Conservation (phyloP, 768 basidiomycete genomes). For the Dendrothele bispora region DNA sequence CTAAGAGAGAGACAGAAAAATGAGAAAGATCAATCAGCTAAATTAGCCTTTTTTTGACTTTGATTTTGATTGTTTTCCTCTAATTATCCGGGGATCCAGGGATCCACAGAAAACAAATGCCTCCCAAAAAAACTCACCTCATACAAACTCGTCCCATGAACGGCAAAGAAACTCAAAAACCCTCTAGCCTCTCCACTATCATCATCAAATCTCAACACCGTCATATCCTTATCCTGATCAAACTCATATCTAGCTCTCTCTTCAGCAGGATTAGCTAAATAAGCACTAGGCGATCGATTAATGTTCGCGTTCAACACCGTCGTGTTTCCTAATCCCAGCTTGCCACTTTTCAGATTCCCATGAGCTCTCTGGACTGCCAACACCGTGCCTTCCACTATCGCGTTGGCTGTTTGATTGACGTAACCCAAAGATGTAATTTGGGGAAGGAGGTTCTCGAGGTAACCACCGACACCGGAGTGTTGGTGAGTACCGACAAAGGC, state of each 20-base stretch:
- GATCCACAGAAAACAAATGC: too few species aligned
- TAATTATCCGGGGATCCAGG: too few species aligned
- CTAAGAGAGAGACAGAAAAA: conserved; percentile 30
- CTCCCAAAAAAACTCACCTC: conserved; percentile 47
- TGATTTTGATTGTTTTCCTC: too few species aligned
- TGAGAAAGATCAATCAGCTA: background rate
- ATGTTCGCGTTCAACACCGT: conserved; percentile 68
- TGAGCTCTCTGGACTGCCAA: conserved; percentile 71
- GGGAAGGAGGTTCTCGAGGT: conserved; percentile 75
- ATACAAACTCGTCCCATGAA: conserved; percentile 82
- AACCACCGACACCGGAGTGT: conserved; percentile 78
- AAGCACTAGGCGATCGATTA: conserved; percentile 76
- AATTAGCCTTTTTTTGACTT: too few species aligned
- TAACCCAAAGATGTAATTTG: conserved; percentile 76
- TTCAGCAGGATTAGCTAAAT: conserved; percentile 69
- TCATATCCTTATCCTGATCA: conserved; percentile 76
- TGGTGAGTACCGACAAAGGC: conserved; percentile 76
- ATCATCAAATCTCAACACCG: conserved; percentile 67
- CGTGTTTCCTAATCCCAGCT: conserved; percentile 64
- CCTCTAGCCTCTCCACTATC: conserved; percentile 56
- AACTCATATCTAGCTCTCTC: conserved; percentile 67
- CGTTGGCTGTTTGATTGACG: conserved; percentile 68
- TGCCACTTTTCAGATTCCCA: conserved; percentile 56
- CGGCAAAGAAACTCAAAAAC: conserved; percentile 73
- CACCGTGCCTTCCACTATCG: conserved; percentile 70